A percentile compares a stretch with the other conserved stretches of the same genome.
These are phyloP conservation scores for Epithemia pelagica DNA, from an alignment of 108 stramenopile genomes.

Conservation along the genomic window DNA sequence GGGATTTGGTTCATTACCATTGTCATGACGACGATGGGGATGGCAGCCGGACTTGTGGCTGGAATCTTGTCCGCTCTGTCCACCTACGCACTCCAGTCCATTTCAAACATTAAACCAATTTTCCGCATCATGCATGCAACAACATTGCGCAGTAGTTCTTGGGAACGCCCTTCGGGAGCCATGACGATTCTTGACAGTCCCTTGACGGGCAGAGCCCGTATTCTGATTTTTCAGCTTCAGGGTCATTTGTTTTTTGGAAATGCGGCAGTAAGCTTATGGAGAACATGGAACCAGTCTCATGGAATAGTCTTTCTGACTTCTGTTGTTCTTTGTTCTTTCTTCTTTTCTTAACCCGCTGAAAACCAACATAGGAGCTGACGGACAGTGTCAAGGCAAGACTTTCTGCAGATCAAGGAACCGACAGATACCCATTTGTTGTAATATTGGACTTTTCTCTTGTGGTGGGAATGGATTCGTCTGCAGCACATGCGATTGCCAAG, in stretches of 20 bases:
- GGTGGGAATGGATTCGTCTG: constrained; percentile 60
- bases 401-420: constrained; percentile 14
- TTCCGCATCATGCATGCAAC: constrained; percentile 58
- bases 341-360: too few relatives aligned
- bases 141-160: constrained; percentile 42
- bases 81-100: constrained; percentile 51
- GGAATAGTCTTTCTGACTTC: constrained; percentile 7
- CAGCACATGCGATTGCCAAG: constrained; percentile 61
- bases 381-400: constrained; percentile 39
- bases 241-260: constrained; percentile 71
- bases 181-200: constrained; percentile 37
- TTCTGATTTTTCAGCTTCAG: constrained; percentile 56
- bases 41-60: constrained; percentile 60
- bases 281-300: constrained; percentile 8
- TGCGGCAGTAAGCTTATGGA: too few relatives aligned
- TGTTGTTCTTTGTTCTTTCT: constrained; percentile 39
- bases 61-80: constrained; percentile 53
- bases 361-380: constrained; percentile 42
- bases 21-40: constrained; percentile 63
- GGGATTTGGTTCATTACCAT: constrained; percentile 63
- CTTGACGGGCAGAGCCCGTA: constrained; percentile 37
- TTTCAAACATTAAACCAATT: constrained; percentile 51
- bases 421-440: constrained; percentile 30
- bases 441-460: constrained; percentile 64
- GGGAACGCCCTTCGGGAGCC: constrained; percentile 38